phyloP scores from a whole-genome alignment of 805 yeast genomes.

The Candida incommunis region DNA sequence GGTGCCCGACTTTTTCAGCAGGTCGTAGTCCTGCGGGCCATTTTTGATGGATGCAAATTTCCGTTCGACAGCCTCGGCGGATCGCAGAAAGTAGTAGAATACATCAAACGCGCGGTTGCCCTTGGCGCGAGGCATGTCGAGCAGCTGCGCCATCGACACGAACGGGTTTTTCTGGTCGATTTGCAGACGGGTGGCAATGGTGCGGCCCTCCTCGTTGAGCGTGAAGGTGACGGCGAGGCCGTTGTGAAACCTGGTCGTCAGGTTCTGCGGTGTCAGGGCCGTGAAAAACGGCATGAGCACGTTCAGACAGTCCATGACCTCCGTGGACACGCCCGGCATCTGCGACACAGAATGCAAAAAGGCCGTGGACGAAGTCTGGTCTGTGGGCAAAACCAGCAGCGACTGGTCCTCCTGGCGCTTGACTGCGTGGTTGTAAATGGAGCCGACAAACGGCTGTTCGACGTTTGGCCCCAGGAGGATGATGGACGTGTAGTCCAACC shows the following conservation, averaged over 20 bases:
- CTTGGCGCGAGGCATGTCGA: slow-evolving; percentile 13
- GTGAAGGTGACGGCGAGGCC: slow-evolving; percentile 20
- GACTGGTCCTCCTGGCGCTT: slow-evolving; percentile 27
- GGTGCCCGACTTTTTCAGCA: slow-evolving; percentile 17
- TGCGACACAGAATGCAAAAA: slow-evolving; percentile 17
- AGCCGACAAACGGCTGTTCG: slow-evolving; percentile 20
- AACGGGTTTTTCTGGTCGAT: slow-evolving; percentile 18
- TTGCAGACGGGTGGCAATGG: slow-evolving; percentile 18
- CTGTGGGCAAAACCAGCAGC: slow-evolving; percentile 20
- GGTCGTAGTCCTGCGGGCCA: slow-evolving; percentile 16
- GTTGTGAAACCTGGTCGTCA: slow-evolving; percentile 20
- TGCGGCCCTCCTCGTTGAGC: slow-evolving; percentile 18
- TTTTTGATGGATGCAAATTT: slow-evolving; percentile 18
- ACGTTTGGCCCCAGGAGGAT: slow-evolving; percentile 18
- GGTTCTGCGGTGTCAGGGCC: slow-evolving; percentile 22
- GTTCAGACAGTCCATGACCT: slow-evolving; percentile 21
- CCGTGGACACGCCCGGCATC: slow-evolving; percentile 23
- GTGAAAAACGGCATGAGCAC: slow-evolving; percentile 25
- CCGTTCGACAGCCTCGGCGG: slow-evolving; percentile 17
- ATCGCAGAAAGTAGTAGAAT: slow-evolving; percentile 22
- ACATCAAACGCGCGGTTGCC: slow-evolving; percentile 22
- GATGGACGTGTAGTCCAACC: slow-evolving; percentile 20
- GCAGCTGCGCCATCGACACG: slow-evolving; percentile 18
- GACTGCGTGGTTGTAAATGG: slow-evolving; percentile 26
- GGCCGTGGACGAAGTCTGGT: slow-evolving; percentile 18